phyloP scores from a whole-genome alignment of 306 rosid species.

The Quercus engelmannii region DNA sequence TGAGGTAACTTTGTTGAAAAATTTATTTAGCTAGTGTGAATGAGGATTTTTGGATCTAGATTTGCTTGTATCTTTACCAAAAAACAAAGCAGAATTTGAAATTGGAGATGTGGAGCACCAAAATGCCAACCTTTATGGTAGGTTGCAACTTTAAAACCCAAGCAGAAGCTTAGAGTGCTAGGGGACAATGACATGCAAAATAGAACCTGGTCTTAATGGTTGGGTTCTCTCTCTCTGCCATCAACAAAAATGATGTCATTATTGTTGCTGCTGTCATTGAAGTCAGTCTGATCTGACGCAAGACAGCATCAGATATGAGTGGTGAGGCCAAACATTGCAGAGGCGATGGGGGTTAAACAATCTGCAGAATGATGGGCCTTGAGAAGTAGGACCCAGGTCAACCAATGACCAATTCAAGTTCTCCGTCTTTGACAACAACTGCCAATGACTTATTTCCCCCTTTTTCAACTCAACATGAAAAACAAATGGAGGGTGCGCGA shows the following conservation, averaged over 20 bases:
- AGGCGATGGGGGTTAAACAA: constrained; percentile 62
- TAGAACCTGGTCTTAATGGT: constrained; percentile 57
- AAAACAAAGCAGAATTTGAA: constrained; percentile 10
- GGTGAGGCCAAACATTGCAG: constrained; percentile 58
- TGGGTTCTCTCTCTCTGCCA: constrained; percentile 44
- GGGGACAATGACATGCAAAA: constrained; percentile 44
- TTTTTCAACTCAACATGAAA: too few species aligned
- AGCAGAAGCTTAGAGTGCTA: constrained; percentile 53
- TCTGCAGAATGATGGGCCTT: constrained; percentile 83
- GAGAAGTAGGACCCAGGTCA: constrained; percentile 90
- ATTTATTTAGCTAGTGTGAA: too few species aligned
- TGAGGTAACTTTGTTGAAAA: too few species aligned
- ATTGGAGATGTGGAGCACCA: constrained; percentile 26
- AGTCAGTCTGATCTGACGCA: constrained; percentile 62
- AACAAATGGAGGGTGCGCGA: too few species aligned
- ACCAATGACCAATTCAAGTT: constrained; percentile 94
- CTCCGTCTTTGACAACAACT: constrained; percentile 53
- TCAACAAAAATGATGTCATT: not conserved
- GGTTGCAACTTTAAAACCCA: constrained; percentile 65
- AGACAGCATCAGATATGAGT: constrained; percentile 66
- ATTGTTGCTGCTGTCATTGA: constrained; percentile 23
- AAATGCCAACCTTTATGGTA: constrained; percentile 80
- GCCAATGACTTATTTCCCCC: too few species aligned
- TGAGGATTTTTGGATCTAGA: too few species aligned
- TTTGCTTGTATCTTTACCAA: too few species aligned